Evolutionary conservation across 2,329 filamentous ascomycete species (phyloP), one percentile per base, ranked within the genome.

Genomic region (Monilinia laxa): DNA sequence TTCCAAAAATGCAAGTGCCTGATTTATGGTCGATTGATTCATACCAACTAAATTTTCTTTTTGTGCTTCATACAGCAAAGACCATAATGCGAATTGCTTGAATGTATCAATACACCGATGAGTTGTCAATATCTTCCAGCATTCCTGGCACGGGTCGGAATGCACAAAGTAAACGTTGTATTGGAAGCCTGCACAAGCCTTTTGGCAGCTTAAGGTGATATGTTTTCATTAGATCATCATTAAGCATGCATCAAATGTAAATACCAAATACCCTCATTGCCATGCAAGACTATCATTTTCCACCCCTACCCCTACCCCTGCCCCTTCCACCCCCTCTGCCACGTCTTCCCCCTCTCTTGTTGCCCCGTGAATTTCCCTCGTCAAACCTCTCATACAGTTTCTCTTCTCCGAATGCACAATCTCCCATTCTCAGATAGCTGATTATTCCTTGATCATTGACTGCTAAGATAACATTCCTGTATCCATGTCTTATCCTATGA

Each of bases 371-470:
- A 71, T 76, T 82, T 70, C 76, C 76, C 55, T 69, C 71, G 75
- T 82, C 80, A 71, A 84, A 83, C 62, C 85, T 79, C 74, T 88
- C 86, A 73, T 87, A 92, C 49, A 97, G 74, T 76, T 80, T 86
- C 77, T 96, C 92, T 69, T 87, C 84, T 0, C 83, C 89, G 78
- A 97, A 97, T 0, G 88, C 89, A 14, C 87, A 88, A 80, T 98
- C 93, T 1, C 85, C 87, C 67, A 97, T 83, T 31, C 91, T 82
- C 74, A 97, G 82, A 76, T 94, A 98, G 77, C 94, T 98, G 56
- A 93, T 90, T 28, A 98, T 84, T 0, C 95, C 95, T 70, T 92
- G 86, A 76, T 98, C 95, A 45, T 97, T 93, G 2, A 98, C 85
- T 0, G 93, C 95, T 31, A 99, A 77, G 45, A 97, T 82, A 42